phyloP scores from a whole-genome alignment of 208 protist genomes.

The Zelonia costaricensis region DNA sequence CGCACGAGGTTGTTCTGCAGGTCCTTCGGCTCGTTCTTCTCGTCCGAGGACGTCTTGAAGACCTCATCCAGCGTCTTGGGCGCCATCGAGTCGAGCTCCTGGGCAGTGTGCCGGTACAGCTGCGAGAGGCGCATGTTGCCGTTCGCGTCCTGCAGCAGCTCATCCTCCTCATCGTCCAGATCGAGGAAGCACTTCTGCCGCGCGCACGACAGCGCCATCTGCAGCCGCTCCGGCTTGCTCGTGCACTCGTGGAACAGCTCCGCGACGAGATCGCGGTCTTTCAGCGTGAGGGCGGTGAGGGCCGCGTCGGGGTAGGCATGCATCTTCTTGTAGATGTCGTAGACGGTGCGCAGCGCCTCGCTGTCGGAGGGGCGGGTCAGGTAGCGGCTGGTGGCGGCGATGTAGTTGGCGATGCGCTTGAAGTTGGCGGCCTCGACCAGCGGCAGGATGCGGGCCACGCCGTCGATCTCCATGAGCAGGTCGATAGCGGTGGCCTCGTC shows the following conservation, averaged over 20 bases:
- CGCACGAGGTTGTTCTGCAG: slow-evolving; percentile 96
- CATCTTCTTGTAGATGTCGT: slow-evolving; percentile 94
- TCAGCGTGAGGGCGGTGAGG: slow-evolving; percentile 86
- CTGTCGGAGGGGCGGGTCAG: slow-evolving; percentile 95
- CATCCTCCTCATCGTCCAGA: slow-evolving; percentile 90
- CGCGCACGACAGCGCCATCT: slow-evolving; percentile 95
- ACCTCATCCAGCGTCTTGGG: slow-evolving; percentile 98
- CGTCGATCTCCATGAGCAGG: slow-evolving; percentile 97
- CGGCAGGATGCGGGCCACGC: slow-evolving; percentile 88
- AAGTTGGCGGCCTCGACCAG: slow-evolving; percentile 95
- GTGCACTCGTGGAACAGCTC: slow-evolving; percentile 84
- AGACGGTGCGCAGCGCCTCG: slow-evolving; percentile 88
- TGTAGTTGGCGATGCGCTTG: slow-evolving; percentile 95
- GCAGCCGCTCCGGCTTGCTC: slow-evolving; percentile 63
- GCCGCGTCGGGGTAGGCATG: slow-evolving; percentile 91
- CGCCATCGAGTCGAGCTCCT: slow-evolving; percentile 96
- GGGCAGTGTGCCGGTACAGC: slow-evolving; percentile 94
- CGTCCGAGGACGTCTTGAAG: slow-evolving; percentile 91
- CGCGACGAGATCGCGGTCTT: slow-evolving; percentile 73
- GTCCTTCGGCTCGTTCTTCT: slow-evolving; percentile 47
- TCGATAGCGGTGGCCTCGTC: slow-evolving; percentile 98
- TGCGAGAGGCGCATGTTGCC: slow-evolving; percentile 96
- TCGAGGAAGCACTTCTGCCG: slow-evolving; percentile 87
- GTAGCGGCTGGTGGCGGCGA: slow-evolving; percentile 93
- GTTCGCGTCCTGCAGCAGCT: slow-evolving; percentile 88